These are phyloP conservation scores for Gypsophila paniculata DNA, from an alignment of 179 eudicot species.

Conservation along the genomic window DNA sequence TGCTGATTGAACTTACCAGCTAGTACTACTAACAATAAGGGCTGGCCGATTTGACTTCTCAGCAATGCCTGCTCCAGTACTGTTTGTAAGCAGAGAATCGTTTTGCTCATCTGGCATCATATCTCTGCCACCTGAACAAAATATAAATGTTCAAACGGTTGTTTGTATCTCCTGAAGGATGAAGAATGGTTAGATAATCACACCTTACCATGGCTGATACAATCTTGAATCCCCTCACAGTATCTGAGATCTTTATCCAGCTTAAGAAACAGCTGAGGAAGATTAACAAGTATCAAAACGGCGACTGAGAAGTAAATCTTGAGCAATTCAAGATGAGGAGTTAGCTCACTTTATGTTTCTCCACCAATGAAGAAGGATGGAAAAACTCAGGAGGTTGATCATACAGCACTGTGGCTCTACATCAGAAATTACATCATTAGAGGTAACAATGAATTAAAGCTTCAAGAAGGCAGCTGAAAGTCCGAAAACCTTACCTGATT, in stretches of 20 bases:
- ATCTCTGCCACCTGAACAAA: slow-evolving; percentile 24
- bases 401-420: slow-evolving; percentile 72
- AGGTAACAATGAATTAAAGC: background rate
- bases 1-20: slow-evolving; percentile 59
- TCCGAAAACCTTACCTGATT: slow-evolving; percentile 47
- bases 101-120: slow-evolving; percentile 20
- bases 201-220: slow-evolving; percentile 59
- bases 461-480: slow-evolving; percentile 18
- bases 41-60: slow-evolving; percentile 80
- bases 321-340: slow-evolving; percentile 1
- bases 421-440: slow-evolving; percentile 17
- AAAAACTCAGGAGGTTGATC: slow-evolving; percentile 98
- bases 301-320: background rate
- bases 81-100: slow-evolving; percentile 56
- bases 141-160: background rate
- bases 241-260: slow-evolving; percentile 45
- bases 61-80: slow-evolving; percentile 33
- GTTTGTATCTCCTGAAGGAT: slow-evolving; percentile 16
- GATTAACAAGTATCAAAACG: slow-evolving; percentile 2
- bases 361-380: slow-evolving; percentile 68
- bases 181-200: background rate
- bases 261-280: slow-evolving; percentile 64
- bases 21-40: slow-evolving; percentile 90
- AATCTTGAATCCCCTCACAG: slow-evolving; percentile 56
- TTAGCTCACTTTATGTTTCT: slow-evolving; percentile 68